phyloP scores from a whole-genome alignment of 75 land plant genomes.

The Pseudotsuga menziesii region DNA sequence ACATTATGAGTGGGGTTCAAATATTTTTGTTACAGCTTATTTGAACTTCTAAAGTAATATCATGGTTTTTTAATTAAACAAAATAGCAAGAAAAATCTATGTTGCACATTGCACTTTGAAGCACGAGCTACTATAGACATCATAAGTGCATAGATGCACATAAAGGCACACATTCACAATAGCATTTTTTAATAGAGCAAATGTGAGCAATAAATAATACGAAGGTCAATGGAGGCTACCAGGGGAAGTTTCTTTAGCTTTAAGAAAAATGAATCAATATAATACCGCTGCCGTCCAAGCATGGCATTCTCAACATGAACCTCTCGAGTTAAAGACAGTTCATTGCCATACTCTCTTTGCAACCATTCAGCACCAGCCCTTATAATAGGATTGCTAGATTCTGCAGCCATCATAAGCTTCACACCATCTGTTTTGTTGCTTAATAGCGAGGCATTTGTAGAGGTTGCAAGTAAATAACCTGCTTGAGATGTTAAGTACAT shows the following conservation, averaged over 20 bases:
- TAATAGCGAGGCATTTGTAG: conserved; percentile 52
- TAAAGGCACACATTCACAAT: neutral
- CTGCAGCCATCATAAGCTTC: conserved; percentile 45
- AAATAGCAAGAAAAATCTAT: no score
- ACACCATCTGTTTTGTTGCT: conserved; percentile 30
- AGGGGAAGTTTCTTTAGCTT: conserved; percentile 59
- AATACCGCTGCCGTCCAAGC: conserved; percentile 37
- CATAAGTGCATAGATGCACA: neutral
- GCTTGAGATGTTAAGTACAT: conserved; percentile 66
- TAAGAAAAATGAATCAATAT: conserved; percentile 66
- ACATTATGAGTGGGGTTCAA: no score
- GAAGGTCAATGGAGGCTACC: conserved; percentile 29
- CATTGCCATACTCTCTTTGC: conserved; percentile 34
- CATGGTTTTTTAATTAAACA: no score
- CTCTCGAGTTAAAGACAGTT: conserved; percentile 24
- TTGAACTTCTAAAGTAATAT: no score
- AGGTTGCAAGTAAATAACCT: conserved; percentile 70
- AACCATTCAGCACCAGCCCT: conserved; percentile 63
- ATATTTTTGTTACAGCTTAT: no score
- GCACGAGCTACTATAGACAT: neutral
- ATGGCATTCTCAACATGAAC: conserved; percentile 52
- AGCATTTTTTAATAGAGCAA: neutral
- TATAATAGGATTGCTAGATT: conserved; percentile 53
- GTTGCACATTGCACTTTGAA: no score
- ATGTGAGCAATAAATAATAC: neutral